Conservation (phyloP, 352 stramenopile species). For the Phytophthora capsici region DNA sequence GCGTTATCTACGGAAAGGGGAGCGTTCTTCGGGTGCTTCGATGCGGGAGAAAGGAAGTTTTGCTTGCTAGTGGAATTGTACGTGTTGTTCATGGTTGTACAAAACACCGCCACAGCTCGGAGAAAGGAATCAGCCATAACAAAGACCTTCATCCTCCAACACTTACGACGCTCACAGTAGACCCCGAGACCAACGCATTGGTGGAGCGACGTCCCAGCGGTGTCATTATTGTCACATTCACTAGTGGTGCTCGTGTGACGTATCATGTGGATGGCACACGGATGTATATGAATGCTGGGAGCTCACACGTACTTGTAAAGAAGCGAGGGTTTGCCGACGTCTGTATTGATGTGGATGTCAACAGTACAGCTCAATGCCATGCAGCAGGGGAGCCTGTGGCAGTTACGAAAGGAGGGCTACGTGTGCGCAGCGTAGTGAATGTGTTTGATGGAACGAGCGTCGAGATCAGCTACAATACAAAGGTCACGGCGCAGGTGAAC, state of each 20-base stretch:
- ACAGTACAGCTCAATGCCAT: slow-evolving; percentile 62
- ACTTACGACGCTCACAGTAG: slow-evolving; percentile 47
- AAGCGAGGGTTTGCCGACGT: slow-evolving; percentile 66
- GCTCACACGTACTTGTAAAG: slow-evolving; percentile 61
- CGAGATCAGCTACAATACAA: slow-evolving; percentile 78
- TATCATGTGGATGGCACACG: slow-evolving; percentile 75
- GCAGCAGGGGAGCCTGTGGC: slow-evolving; percentile 62
- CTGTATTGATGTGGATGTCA: slow-evolving; percentile 75
- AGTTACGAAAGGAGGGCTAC: slow-evolving; percentile 75
- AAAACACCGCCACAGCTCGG: background rate
- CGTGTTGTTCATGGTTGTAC: slow-evolving; percentile 21
- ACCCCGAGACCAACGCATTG: slow-evolving; percentile 74
- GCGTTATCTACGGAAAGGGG: slow-evolving; percentile 66
- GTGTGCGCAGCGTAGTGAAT: slow-evolving; percentile 56
- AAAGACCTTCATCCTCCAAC: slow-evolving; percentile 6
- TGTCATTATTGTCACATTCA: slow-evolving; percentile 70
- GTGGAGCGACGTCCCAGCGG: slow-evolving; percentile 57
- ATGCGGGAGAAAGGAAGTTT: slow-evolving; percentile 41
- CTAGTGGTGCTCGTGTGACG: slow-evolving; percentile 56
- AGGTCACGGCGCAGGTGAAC: slow-evolving; percentile 78
- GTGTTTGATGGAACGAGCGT: slow-evolving; percentile 64
- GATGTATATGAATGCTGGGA: slow-evolving; percentile 56
- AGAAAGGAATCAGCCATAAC: background rate
- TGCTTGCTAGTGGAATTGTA: slow-evolving; percentile 62
- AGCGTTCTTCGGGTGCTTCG: slow-evolving; percentile 55